A percentile compares a stretch with the other conserved stretches of the same genome.
phyloP scores from a whole-genome alignment of 1,284 basidiomycete genomes.

The Cryptococcus jaspeensis region DNA sequence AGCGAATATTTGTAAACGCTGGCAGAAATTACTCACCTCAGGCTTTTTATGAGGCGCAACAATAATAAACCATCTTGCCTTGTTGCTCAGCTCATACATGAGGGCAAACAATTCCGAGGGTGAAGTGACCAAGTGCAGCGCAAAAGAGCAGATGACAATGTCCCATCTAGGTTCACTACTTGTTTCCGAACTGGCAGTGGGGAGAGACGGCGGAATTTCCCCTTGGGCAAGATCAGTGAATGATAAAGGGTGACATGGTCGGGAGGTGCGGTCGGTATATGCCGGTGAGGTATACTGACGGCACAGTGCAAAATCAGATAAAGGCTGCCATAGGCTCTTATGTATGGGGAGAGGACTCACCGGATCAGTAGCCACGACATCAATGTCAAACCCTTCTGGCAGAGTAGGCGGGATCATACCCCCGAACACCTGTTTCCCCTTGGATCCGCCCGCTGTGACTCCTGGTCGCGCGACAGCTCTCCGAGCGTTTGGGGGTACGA shows the following conservation, averaged over 20 bases:
- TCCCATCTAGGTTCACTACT: conserved; percentile 52
- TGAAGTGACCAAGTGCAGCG: conserved; percentile 65
- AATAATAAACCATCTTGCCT: conserved; percentile 63
- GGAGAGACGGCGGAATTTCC: conserved; percentile 46
- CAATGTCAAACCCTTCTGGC: conserved; percentile 18
- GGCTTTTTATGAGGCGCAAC: conserved; percentile 73
- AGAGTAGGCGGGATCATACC: conserved; percentile 14
- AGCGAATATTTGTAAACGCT: not conserved
- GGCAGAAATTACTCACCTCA: conserved; percentile 54
- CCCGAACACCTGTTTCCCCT: conserved; percentile 7
- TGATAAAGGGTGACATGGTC: conserved; percentile 56
- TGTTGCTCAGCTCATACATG: conserved; percentile 63
- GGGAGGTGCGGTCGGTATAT: conserved; percentile 55
- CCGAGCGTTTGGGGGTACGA: conserved; percentile 39
- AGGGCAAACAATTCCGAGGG: conserved; percentile 64
- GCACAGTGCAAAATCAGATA: not conserved
- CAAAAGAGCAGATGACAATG: conserved; percentile 69
- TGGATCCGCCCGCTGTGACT: not conserved
- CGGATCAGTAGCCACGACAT: conserved; percentile 51
- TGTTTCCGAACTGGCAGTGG: conserved; percentile 8
- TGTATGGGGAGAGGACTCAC: conserved; percentile 38
- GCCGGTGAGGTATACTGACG: conserved; percentile 60
- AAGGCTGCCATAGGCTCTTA: too few species aligned
- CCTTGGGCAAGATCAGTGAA: conserved; percentile 61
- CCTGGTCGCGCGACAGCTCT: not conserved